A percentile compares a stretch with the other conserved stretches of the same genome.
phyloP scores from a whole-genome alignment of 441 rosid species.

The Populus tomentosa region DNA sequence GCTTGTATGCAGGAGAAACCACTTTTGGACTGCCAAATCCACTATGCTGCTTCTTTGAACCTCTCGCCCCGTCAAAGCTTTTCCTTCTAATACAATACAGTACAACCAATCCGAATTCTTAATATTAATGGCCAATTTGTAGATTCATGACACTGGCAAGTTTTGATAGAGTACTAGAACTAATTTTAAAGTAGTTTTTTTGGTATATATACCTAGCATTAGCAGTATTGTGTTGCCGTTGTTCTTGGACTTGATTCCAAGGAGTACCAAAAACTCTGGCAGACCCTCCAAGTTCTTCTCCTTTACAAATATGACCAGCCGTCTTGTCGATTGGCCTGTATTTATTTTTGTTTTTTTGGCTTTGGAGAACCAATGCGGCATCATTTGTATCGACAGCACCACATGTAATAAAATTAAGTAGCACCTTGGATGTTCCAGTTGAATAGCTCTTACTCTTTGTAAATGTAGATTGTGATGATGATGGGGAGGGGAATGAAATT shows the following conservation, averaged over 20 bases:
- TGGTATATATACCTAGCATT: not conserved
- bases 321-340: not conserved
- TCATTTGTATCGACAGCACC: conserved; percentile 51
- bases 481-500: conserved; percentile 16
- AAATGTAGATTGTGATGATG: conserved; percentile 16
- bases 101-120: not conserved
- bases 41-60: conserved; percentile 30
- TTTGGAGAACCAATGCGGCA: conserved; percentile 29
- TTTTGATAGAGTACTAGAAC: not conserved
- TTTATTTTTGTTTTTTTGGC: conserved; percentile 10
- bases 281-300: conserved; percentile 22
- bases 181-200: too few relatives aligned
- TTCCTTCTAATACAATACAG: conserved; percentile 21
- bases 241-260: conserved; percentile 24
- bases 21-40: conserved; percentile 31
- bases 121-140: not conserved
- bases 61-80: conserved; percentile 37
- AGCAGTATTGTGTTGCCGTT: conserved; percentile 25
- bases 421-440: conserved; percentile 34
- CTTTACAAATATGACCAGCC: not conserved
- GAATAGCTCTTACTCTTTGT: conserved; percentile 33
- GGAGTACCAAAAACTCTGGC: conserved; percentile 22
- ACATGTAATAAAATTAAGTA: conserved; percentile 48
- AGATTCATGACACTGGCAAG: not conserved
- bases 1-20: conserved; percentile 31